Evolutionary conservation across 345 rosid species (phyloP).

Genomic region (Murraya paniculata): DNA sequence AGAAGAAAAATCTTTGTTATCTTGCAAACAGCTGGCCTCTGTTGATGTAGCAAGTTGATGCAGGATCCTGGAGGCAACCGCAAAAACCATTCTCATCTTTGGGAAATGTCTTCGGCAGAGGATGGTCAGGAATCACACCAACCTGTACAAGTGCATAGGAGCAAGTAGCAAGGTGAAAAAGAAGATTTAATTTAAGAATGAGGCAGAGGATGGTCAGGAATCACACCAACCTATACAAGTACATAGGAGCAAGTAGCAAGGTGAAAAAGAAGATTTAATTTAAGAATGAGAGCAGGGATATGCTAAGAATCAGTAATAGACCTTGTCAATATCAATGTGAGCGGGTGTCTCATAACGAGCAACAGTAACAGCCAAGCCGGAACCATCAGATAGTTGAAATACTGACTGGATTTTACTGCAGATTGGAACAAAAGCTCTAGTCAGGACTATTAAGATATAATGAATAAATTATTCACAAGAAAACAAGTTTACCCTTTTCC

Average conservation of each 20-base stretch:
- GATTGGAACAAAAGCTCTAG: constrained; percentile 3
- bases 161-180: background rate
- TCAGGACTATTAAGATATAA: constrained; percentile 2
- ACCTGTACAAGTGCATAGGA: constrained; percentile 35
- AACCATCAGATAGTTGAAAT: constrained; percentile 91
- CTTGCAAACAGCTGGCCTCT: constrained; percentile 60
- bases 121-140: constrained; percentile 91
- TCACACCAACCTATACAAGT: constrained; percentile 67
- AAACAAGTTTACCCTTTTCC: constrained; percentile 80
- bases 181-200: background rate
- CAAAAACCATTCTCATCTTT: constrained; percentile 76
- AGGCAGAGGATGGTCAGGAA: constrained; percentile 79
- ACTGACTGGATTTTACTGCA: constrained; percentile 97
- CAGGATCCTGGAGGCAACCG: constrained; percentile 71
- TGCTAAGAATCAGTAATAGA: constrained; percentile 15
- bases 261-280: background rate
- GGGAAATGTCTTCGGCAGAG: constrained; percentile 74
- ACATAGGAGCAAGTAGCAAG: background rate
- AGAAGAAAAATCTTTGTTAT: constrained; percentile 22
- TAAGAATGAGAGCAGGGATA: background rate
- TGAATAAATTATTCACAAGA: background rate
- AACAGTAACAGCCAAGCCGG: constrained; percentile 88
- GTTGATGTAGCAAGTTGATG: constrained; percentile 62
- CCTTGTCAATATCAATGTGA: constrained; percentile 86
- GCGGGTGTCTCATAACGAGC: constrained; percentile 97